Percentiles rank a stretch among this genome's conserved stretches.
Conservation (phyloP, 2,329 filamentous ascomycete species). For the Nannizziopsis barbatae region DNA sequence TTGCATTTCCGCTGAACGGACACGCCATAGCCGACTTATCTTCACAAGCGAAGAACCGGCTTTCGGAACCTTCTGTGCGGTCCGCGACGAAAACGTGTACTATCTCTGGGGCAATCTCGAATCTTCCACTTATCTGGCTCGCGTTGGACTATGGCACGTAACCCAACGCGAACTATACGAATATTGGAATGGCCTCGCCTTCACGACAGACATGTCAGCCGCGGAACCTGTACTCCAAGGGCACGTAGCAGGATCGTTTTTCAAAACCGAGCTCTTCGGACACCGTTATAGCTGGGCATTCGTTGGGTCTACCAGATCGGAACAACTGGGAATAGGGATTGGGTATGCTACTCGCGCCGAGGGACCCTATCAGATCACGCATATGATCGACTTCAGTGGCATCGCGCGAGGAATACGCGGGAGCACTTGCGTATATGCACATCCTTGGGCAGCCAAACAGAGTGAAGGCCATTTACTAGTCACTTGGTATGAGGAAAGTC, state of each 20-base stretch:
- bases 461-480: conserved; percentile 11
- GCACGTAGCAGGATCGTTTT: conserved; percentile 11
- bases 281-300: conserved; percentile 14
- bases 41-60: conserved; percentile 11
- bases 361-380: conserved; percentile 13
- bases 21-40: conserved; percentile 5
- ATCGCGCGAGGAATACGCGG: conserved; percentile 1
- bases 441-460: conserved; percentile 14
- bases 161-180: conserved; percentile 12
- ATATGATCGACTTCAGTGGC: conserved; percentile 2
- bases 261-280: conserved; percentile 13
- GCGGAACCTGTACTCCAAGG: conserved; percentile 12
- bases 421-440: conserved; percentile 11
- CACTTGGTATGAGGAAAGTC: conserved; percentile 12
- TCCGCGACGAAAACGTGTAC: conserved; percentile 8
- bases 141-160: conserved; percentile 9
- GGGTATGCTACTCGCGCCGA: conserved; percentile 10
- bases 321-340: conserved; percentile 5
- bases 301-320: conserved; percentile 8
- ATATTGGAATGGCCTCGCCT: conserved; percentile 14
- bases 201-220: conserved; percentile 6
- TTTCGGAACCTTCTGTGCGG: conserved; percentile 15
- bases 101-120: conserved; percentile 14
- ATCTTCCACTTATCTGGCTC: conserved; percentile 13
- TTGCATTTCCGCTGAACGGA: conserved; percentile 3